A percentile compares a stretch with the other conserved stretches of the same genome.
phyloP scores from a whole-genome alignment of 2,329 filamentous ascomycete genomes.

The Colletotrichum zoysiae region DNA sequence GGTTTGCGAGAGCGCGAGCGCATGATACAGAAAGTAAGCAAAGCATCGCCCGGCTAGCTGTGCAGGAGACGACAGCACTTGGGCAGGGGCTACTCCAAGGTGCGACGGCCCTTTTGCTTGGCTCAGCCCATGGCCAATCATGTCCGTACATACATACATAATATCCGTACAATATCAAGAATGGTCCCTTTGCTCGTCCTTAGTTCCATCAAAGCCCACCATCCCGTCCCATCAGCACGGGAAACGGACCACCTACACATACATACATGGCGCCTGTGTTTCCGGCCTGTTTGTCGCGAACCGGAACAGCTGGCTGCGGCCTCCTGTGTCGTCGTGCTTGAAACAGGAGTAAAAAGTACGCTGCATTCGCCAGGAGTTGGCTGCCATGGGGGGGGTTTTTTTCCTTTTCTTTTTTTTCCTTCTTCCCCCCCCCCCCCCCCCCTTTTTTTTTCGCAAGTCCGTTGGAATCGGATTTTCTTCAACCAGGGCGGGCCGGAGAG shows the following conservation, averaged over 20 bases:
- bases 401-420: conserved; percentile 11
- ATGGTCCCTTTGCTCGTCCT: conserved; percentile 12
- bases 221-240: conserved; percentile 4
- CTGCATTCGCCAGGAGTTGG: conserved; percentile 5
- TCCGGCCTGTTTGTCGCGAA: conserved; percentile 9
- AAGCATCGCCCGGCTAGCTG: conserved; percentile 16
- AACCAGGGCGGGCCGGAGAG: conserved; percentile 15
- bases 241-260: neutral
- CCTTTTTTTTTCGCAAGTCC: neutral
- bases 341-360: conserved; percentile 31
- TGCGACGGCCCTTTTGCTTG: neutral
- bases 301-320: neutral
- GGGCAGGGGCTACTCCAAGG: no score
- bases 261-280: neutral
- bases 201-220: neutral
- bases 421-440: neutral
- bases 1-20: neutral
- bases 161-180: no score
- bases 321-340: conserved; percentile 11
- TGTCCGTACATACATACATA: neutral
- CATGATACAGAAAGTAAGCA: conserved; percentile 13
- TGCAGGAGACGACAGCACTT: conserved; percentile 5
- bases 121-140: conserved; percentile 19
- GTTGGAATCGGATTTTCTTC: conserved; percentile 11
- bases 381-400: conserved; percentile 19